Percentiles rank a stretch among this genome's conserved stretches.
Evolutionary conservation across 139 green algal genomes (phyloP).

Genomic region (Tetraselmis striata): DNA sequence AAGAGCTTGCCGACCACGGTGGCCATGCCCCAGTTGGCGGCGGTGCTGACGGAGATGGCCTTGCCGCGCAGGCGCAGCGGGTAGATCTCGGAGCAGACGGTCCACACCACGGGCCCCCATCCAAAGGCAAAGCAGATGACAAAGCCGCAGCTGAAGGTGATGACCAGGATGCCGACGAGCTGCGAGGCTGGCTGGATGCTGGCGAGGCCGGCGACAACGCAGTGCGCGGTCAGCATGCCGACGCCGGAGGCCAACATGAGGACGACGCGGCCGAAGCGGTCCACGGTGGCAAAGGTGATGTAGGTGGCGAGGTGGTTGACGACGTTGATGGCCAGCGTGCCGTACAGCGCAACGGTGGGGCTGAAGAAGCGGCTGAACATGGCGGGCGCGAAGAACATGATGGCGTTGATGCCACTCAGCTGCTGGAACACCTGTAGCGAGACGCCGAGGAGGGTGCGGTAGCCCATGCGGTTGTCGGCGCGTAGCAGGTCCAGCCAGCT

Average conservation of each 20-base stretch:
- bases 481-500: background rate
- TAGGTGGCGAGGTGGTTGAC: background rate
- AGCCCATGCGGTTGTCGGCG: background rate
- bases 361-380: background rate
- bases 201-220: background rate
- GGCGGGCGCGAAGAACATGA: constrained; percentile 34
- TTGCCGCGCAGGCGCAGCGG: constrained; percentile 25
- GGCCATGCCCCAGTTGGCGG: background rate
- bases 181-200: background rate
- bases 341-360: background rate
- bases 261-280: background rate
- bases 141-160: background rate
- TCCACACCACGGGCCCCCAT: constrained; percentile 68
- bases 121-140: constrained; percentile 49
- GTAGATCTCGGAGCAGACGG: constrained; percentile 70
- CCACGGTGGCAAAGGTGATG: background rate
- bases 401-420: constrained; percentile 67
- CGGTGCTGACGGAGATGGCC: background rate
- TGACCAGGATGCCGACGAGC: background rate
- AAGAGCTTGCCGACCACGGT: background rate
- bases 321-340: background rate
- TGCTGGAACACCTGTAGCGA: constrained; percentile 69
- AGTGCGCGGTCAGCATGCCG: background rate
- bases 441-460: constrained; percentile 20
- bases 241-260: background rate